These are phyloP conservation scores for Dimocarpus longan DNA, from an alignment of 345 rosid species.

Conservation along the genomic window DNA sequence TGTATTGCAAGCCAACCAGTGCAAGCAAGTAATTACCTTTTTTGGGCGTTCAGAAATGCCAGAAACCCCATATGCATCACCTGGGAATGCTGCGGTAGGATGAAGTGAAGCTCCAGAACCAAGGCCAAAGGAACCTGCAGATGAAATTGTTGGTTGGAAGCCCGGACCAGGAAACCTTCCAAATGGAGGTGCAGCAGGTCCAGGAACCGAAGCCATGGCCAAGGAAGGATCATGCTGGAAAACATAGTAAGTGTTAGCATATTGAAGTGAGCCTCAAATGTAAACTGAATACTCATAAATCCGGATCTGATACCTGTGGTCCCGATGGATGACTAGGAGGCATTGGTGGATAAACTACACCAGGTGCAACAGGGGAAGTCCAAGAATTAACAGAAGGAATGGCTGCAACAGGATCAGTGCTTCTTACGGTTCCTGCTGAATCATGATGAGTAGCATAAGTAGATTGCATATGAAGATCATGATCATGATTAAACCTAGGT, in stretches of 20 bases:
- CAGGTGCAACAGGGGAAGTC: constrained; percentile 56
- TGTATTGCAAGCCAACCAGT: constrained; percentile 12
- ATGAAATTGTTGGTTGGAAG: constrained; percentile 56
- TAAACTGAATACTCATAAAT: constrained; percentile 9
- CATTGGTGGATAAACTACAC: constrained; percentile 60
- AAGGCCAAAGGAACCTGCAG: constrained; percentile 55
- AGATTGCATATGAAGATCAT: constrained; percentile 46
- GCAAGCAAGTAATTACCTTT: constrained; percentile 51
- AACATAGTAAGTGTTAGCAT: constrained; percentile 26
- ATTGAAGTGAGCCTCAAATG: constrained; percentile 10
- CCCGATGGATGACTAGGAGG: constrained; percentile 54
- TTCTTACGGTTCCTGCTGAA: constrained; percentile 39
- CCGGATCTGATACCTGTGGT: constrained; percentile 55
- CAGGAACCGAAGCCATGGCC: constrained; percentile 56
- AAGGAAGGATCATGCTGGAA: constrained; percentile 69
- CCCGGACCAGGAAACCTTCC: constrained; percentile 66
- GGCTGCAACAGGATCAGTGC: constrained; percentile 34
- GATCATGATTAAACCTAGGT: constrained; percentile 53
- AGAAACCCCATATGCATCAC: constrained; percentile 72
- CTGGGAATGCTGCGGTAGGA: constrained; percentile 63
- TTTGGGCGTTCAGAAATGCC: constrained; percentile 74
- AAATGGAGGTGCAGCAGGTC: constrained; percentile 64
- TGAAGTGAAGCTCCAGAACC: constrained; percentile 61
- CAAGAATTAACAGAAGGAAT: constrained; percentile 53
- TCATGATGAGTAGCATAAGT: constrained; percentile 53